phyloP scores from a whole-genome alignment of 1,284 basidiomycete species.

The Paramarasmius palmivorus region DNA sequence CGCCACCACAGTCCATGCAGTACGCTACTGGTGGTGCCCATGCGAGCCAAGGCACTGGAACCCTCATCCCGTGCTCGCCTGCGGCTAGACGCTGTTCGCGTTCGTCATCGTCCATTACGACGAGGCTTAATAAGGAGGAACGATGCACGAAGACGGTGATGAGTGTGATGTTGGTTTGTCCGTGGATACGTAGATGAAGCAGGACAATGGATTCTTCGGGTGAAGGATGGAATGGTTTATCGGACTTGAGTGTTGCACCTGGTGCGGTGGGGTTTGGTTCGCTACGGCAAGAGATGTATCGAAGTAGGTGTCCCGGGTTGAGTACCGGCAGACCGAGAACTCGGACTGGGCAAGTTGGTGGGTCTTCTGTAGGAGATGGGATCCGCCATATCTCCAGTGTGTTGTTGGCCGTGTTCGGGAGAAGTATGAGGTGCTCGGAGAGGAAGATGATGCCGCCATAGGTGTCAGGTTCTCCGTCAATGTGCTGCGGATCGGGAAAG shows the following conservation, averaged over 20 bases:
- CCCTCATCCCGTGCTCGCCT: not conserved
- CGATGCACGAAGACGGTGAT: conserved; percentile 44
- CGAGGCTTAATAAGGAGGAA: conserved; percentile 26
- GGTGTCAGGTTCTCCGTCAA: conserved; percentile 25
- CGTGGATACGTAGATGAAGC: conserved; percentile 37
- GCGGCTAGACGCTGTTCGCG: not conserved
- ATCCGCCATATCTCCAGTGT: conserved; percentile 43
- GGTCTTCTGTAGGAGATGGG: conserved; percentile 18
- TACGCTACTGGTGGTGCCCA: conserved; percentile 46
- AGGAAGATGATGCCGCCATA: conserved; percentile 45
- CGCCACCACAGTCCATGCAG: conserved; percentile 43
- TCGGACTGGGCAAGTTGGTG: conserved; percentile 23
- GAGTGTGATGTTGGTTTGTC: conserved; percentile 12
- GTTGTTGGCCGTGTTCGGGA: conserved; percentile 37
- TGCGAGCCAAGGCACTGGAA: conserved; percentile 32
- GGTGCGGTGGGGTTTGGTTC: conserved; percentile 44
- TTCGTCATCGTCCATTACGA: not conserved
- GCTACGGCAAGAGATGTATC: conserved; percentile 38
- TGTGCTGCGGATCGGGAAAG: conserved; percentile 20
- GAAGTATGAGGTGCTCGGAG: conserved; percentile 35
- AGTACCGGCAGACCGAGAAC: conserved; percentile 37
- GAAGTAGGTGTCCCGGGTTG: conserved; percentile 22
- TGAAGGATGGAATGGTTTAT: conserved; percentile 32
- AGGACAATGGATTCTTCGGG: conserved; percentile 39
- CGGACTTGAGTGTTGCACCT: conserved; percentile 7